Evolutionary conservation across 371 early-diverging fungal species (phyloP).

Genomic region (Apophysomyces trapeziformis): DNA sequence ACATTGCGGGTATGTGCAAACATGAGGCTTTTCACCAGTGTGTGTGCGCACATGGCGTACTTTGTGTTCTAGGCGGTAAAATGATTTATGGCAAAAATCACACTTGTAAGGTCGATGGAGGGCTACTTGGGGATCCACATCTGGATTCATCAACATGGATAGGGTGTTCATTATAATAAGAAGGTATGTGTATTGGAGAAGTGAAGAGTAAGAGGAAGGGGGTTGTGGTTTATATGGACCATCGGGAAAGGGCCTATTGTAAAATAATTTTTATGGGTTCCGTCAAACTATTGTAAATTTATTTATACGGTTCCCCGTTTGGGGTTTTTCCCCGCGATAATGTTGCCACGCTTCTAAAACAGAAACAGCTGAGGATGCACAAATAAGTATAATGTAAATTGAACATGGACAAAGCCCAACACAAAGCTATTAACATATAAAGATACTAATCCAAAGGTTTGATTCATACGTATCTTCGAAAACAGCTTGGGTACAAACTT

Average conservation of each 20-base stretch:
- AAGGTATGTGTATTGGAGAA: not conserved
- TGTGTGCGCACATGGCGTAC: constrained; percentile 87
- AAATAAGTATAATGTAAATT: constrained; percentile 4
- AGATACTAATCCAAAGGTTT: too few relatives aligned
- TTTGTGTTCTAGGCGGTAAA: constrained; percentile 78
- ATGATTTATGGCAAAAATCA: constrained; percentile 76
- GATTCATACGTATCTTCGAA: too few relatives aligned
- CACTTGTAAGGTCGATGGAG: constrained; percentile 73
- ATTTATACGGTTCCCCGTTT: constrained; percentile 11
- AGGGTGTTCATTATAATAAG: not conserved
- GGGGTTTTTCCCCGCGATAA: constrained; percentile 9
- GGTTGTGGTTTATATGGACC: not conserved
- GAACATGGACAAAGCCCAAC: too few relatives aligned
- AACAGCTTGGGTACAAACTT: constrained; percentile 1
- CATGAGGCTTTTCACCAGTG: constrained; percentile 88
- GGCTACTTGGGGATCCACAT: constrained; percentile 30
- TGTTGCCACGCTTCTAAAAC: constrained; percentile 12
- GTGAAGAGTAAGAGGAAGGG: not conserved
- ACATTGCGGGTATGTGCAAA: constrained; percentile 73
- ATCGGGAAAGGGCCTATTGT: constrained; percentile 4
- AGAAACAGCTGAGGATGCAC: constrained; percentile 7
- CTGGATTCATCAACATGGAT: constrained; percentile 9
- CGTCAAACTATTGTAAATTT: constrained; percentile 11
- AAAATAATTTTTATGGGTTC: constrained; percentile 12
- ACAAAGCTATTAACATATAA: too few relatives aligned